phyloP scores from a whole-genome alignment of 2,329 filamentous ascomycete genomes.

The Ophiostoma piceae region DNA sequence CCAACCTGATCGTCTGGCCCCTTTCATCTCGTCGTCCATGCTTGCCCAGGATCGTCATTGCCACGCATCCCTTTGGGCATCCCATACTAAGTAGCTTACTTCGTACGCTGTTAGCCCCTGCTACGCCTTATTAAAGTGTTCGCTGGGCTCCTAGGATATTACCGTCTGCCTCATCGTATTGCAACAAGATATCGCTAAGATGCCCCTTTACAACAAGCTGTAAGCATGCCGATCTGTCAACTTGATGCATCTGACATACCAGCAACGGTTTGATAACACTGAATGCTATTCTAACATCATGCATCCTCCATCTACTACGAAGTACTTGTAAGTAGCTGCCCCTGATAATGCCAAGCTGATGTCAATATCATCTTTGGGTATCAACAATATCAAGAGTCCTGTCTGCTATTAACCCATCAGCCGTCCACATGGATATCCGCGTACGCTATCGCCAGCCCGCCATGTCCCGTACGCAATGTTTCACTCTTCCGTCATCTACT shows the following conservation, averaged over 20 bases:
- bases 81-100: background rate
- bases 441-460: background rate
- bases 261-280: background rate
- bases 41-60: background rate
- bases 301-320: too few species aligned
- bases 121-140: background rate
- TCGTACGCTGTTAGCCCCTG: background rate
- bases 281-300: too few species aligned
- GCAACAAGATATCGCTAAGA: background rate
- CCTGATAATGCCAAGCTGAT: background rate
- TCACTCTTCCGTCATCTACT: background rate
- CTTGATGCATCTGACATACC: background rate
- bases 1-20: background rate
- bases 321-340: background rate
- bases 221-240: background rate
- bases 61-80: background rate
- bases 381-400: background rate
- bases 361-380: background rate
- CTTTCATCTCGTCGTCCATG: conserved; percentile 12
- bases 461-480: background rate
- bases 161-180: background rate
- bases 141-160: background rate
- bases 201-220: background rate
- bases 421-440: background rate
- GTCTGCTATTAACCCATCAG: background rate